Conservation (phyloP, 2,329 filamentous ascomycete genomes). For the Talaromyces sp. region DNA sequence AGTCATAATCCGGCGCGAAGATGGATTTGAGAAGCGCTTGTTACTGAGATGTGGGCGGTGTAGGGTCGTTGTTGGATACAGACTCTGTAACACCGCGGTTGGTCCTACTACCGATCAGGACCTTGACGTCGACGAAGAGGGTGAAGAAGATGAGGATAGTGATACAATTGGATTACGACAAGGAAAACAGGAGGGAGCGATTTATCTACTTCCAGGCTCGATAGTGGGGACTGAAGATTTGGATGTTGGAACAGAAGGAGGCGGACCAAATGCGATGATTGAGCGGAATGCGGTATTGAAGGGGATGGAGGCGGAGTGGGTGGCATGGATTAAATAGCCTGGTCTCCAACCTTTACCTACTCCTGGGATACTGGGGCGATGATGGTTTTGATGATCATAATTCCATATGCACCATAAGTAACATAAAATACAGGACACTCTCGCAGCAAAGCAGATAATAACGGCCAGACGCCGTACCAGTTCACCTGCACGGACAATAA, state of each 20-base stretch:
- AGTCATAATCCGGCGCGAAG: slow-evolving; percentile 53
- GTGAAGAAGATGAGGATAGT: slow-evolving; percentile 17
- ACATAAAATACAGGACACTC: slow-evolving; percentile 1
- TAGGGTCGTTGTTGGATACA: slow-evolving; percentile 60
- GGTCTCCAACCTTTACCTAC: not conserved
- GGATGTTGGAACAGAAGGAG: slow-evolving; percentile 30
- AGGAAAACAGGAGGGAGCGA: slow-evolving; percentile 40
- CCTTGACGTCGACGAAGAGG: slow-evolving; percentile 19
- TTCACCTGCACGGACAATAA: slow-evolving; percentile 1
- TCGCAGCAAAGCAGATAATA: not conserved
- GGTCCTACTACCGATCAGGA: not conserved
- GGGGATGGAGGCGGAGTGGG: slow-evolving; percentile 36
- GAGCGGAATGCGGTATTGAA: slow-evolving; percentile 6
- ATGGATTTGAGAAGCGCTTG: slow-evolving; percentile 66
- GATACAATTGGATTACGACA: slow-evolving; percentile 23
- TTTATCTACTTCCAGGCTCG: slow-evolving; percentile 61
- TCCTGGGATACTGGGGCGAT: not conserved
- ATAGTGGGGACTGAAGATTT: slow-evolving; percentile 58
- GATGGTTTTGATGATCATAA: slow-evolving; percentile 1
- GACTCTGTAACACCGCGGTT: slow-evolving; percentile 44
- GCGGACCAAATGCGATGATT: slow-evolving; percentile 3
- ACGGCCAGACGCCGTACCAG: not conserved
- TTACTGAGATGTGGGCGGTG: slow-evolving; percentile 60
- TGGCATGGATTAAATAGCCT: slow-evolving; percentile 24
- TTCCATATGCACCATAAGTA: slow-evolving; percentile 9